Base-by-base conservation (phyloP, 1,284 basidiomycete species). In the Golubevia pallescens region DNA sequence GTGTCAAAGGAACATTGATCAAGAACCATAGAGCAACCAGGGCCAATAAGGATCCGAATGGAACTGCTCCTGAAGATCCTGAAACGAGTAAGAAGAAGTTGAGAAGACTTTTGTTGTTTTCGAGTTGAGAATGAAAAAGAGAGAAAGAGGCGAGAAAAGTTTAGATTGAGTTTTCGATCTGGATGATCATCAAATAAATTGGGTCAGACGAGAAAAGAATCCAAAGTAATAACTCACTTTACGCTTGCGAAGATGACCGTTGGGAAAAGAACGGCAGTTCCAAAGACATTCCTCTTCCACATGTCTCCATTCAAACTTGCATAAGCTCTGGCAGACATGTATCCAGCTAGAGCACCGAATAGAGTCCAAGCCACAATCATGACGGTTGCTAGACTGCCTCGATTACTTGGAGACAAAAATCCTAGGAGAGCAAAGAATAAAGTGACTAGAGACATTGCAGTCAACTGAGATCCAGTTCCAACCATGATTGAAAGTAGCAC, bases 351-450 rank as follows among this genome's bases (percentile, higher is more conserved):
- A 60, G 90, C 88, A 86, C 94, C 94, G 79, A 98, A 98, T 71
- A 97, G 88, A 0, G 94, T 93, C 94, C 94, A 98, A 80, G 91
- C 93, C 21, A 98, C 90, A 87, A 98, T 92, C 91, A 99, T 95
- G 57, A 98, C 93, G 0, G 95, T 97, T 0, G 93, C 94, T 10
- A 99, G 90, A 5, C 93, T 93, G 38, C 96, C 96, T 52, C 96
- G 91, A 82, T 97, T 97, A 14, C 94, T 95, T 1, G 96, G 96
- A 1, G 93, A 96, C 53, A 98, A 88, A 88, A 98, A 97, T n/a
- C 96, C 96, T 60, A 98, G 87, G n/a, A 97, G 88, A 1, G 96
- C 96, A 84, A 98, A 99, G 2, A 97, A 91, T 92, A 99, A 89
- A 0, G 96, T 98, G 23, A 97, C 92, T 2, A 88, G 89, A 63